A percentile compares a stretch with the other conserved stretches of the same genome.
Evolutionary conservation across 2,329 filamentous ascomycete species (phyloP).

Genomic region (Paracoccidioides lutzii): DNA sequence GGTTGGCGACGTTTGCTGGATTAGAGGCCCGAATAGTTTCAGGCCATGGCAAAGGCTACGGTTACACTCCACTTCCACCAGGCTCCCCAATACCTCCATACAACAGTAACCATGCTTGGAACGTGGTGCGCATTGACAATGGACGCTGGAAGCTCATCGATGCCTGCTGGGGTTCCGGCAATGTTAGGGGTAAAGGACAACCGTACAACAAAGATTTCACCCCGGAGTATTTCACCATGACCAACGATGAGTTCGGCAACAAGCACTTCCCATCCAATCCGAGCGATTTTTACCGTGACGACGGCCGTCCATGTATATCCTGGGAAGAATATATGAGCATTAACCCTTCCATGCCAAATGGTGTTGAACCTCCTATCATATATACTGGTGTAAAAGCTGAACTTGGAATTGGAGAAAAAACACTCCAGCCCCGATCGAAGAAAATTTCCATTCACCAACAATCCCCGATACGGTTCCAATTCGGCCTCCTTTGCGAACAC

Average conservation of each 20-base stretch:
- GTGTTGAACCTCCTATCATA: constrained; percentile 33
- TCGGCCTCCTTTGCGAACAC: constrained; percentile 66
- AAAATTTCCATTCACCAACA: constrained; percentile 49
- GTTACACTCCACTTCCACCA: constrained; percentile 49
- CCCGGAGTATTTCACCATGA: constrained; percentile 46
- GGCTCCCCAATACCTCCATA: constrained; percentile 54
- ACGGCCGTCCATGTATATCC: constrained; percentile 47
- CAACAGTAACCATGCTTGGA: constrained; percentile 72
- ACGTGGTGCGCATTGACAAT: constrained; percentile 74
- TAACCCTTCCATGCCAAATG: constrained; percentile 32
- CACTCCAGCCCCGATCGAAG: constrained; percentile 48
- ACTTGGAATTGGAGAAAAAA: constrained; percentile 41
- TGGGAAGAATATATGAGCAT: constrained; percentile 78
- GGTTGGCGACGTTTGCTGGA: constrained; percentile 65
- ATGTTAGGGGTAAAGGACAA: constrained; percentile 41
- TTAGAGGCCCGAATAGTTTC: constrained; percentile 61
- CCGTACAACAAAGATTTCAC: constrained; percentile 57
- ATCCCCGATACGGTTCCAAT: constrained; percentile 59
- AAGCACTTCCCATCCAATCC: constrained; percentile 64
- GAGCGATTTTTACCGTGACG: constrained; percentile 54
- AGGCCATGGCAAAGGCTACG: constrained; percentile 79
- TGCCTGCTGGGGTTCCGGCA: constrained; percentile 82
- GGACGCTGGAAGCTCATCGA: constrained; percentile 88
- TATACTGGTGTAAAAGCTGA: constrained; percentile 36
- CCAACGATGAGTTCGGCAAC: constrained; percentile 69